Evolutionary conservation across 176 grass and related monocot species (phyloP).

Genomic region (Eleusine indica): DNA sequence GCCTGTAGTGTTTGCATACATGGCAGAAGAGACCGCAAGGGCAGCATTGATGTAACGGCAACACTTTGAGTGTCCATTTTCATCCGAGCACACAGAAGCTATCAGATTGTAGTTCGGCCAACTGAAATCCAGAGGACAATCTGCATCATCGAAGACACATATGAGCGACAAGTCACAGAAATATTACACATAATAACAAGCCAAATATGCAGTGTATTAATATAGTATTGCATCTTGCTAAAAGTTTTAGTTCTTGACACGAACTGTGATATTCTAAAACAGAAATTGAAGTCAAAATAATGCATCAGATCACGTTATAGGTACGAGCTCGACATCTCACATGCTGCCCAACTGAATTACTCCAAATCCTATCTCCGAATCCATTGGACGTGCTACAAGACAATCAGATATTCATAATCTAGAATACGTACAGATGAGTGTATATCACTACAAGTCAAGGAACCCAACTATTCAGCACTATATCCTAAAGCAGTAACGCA

Average conservation of each 20-base stretch:
- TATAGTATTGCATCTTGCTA: neutral
- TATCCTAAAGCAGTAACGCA: neutral
- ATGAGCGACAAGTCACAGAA: neutral
- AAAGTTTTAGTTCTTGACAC: neutral
- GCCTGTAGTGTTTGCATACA: conserved; percentile 71
- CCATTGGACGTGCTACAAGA: conserved; percentile 4
- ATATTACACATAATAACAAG: conserved; percentile 1
- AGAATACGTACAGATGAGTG: neutral
- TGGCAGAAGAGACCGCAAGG: conserved; percentile 72
- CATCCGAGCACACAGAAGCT: conserved; percentile 73
- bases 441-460: neutral
- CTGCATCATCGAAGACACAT: conserved; percentile 44
- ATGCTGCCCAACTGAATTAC: neutral
- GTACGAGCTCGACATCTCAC: conserved; percentile 18
- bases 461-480: neutral
- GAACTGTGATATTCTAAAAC: neutral
- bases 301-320: conserved; percentile 15
- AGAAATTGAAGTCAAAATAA: conserved; percentile 22
- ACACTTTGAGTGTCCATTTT: conserved; percentile 66
- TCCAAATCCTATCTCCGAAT: conserved; percentile 5
- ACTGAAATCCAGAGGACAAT: conserved; percentile 86
- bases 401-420: conserved; percentile 23
- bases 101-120: conserved; percentile 77
- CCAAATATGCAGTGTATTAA: neutral
- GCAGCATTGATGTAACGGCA: conserved; percentile 95